phyloP scores from a whole-genome alignment of 2,329 filamentous ascomycete genomes.

The Colletotrichum echinochloae region DNA sequence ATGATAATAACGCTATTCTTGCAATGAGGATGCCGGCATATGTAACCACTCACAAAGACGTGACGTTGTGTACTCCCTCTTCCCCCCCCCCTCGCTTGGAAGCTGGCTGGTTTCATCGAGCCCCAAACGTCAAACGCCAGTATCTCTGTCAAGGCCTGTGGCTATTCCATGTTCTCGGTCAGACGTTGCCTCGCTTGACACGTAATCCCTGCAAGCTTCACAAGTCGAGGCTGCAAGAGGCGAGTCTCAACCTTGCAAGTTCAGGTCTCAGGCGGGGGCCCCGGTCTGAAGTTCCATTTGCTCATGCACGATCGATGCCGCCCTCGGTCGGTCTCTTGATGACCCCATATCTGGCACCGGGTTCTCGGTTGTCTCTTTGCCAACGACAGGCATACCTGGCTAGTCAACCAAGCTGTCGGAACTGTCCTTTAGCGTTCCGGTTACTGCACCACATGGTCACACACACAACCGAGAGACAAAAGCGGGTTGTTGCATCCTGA shows the following conservation, averaged over 20 bases:
- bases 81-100: no score
- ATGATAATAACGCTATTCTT: background rate
- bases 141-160: background rate
- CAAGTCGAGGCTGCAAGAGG: background rate
- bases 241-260: background rate
- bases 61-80: background rate
- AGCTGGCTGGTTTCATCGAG: background rate
- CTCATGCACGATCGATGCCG: constrained; percentile 32
- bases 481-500: constrained; percentile 22
- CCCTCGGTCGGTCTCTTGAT: constrained; percentile 26
- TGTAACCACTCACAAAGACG: constrained; percentile 23
- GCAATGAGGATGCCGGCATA: constrained; percentile 32
- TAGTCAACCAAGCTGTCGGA: constrained; percentile 38
- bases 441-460: constrained; percentile 30
- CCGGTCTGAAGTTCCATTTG: constrained; percentile 12
- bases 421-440: constrained; percentile 16
- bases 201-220: constrained; percentile 3
- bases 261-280: constrained; percentile 12
- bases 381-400: constrained; percentile 32
- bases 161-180: background rate
- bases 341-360: constrained; percentile 24
- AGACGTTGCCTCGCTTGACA: constrained; percentile 4
- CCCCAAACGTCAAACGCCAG: constrained; percentile 4
- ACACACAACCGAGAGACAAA: constrained; percentile 16
- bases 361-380: constrained; percentile 28